Base-by-base conservation (phyloP, 352 stramenopile species). In the Phytophthora pinifolia region DNA sequence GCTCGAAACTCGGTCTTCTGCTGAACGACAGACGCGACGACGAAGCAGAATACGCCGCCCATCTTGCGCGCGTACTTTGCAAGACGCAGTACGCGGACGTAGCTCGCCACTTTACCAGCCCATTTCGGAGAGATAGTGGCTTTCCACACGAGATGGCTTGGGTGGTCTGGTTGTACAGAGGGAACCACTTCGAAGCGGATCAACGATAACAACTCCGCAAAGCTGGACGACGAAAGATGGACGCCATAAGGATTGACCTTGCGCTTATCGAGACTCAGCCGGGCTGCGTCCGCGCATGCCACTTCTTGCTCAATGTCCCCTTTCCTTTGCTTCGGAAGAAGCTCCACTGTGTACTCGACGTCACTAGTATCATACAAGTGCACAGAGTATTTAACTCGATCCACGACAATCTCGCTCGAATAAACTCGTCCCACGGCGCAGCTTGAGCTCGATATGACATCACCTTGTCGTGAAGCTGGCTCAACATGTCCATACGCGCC, bases 1-100 rank as follows among this genome's bases (percentile, higher is more conserved):
- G 72, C 54, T 5, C 75, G 70, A 46, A 79, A 88, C 42, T 86
- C 70, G 1, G 67, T 78, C 47, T 86, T 88, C 25, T 83, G 69
- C 49, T 88, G 78, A 9, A 88, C 78, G 22, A 83, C 22, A 4
- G 62, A 74, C 3, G 76, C n/a, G 0, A 62, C 59, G 9, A 74
- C 51, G 10, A 88, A 68, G 39, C 60, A 70, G 25, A 76, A 84
- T 9, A 59, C 15, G 10, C 62, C 25, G 22, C 55, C 60, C 20
- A 83, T 50, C 46, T 74, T 76, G 33, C 57, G 67, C 3, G 70
- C 74, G 18, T 81, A 79, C 27, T 59, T 72, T 13, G 65, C 48
- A 14, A 88, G 58, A 2, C 66, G 73, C 14, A 83, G 33, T 3
- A 77, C 71, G 7, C 75, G 74, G 2, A 88, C 54, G 27, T 84